Percentiles rank a stretch among this genome's conserved stretches.
Evolutionary conservation across 2,329 filamentous ascomycete genomes (phyloP).

Genomic region (Aureobasidium sp.): DNA sequence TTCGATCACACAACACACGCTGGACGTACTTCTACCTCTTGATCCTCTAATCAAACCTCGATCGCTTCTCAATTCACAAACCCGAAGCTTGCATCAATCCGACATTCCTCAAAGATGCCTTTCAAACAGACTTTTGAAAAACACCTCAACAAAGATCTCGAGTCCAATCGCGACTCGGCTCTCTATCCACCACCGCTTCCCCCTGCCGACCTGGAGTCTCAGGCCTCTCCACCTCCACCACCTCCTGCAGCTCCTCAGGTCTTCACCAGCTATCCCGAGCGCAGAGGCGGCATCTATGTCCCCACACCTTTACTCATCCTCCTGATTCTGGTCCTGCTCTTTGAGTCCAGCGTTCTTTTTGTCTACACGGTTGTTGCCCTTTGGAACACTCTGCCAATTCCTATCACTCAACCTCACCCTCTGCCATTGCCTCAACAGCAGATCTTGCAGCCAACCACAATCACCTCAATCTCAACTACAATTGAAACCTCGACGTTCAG

Average conservation of each 20-base stretch:
- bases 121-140: constrained; percentile 25
- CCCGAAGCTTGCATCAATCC: not conserved
- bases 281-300: constrained; percentile 24
- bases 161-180: constrained; percentile 14
- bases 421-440: not conserved
- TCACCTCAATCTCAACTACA: not conserved
- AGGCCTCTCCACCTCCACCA: constrained; percentile 16
- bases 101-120: constrained; percentile 16
- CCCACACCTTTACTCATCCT: constrained; percentile 25
- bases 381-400: constrained; percentile 26
- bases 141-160: constrained; percentile 25
- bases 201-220: constrained; percentile 15
- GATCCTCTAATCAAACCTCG: not conserved
- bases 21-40: not conserved
- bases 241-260: constrained; percentile 12
- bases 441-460: not conserved
- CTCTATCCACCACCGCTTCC: constrained; percentile 14
- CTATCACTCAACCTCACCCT: constrained; percentile 15
- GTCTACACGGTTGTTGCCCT: constrained; percentile 30
- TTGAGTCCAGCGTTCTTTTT: constrained; percentile 28
- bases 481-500: not conserved
- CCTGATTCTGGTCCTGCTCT: constrained; percentile 21
- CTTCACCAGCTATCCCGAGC: constrained; percentile 20
- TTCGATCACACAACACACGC: not conserved
- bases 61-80: not conserved